Conservation (phyloP, 2,329 filamentous ascomycete species). For the Talaromyces sp. region DNA sequence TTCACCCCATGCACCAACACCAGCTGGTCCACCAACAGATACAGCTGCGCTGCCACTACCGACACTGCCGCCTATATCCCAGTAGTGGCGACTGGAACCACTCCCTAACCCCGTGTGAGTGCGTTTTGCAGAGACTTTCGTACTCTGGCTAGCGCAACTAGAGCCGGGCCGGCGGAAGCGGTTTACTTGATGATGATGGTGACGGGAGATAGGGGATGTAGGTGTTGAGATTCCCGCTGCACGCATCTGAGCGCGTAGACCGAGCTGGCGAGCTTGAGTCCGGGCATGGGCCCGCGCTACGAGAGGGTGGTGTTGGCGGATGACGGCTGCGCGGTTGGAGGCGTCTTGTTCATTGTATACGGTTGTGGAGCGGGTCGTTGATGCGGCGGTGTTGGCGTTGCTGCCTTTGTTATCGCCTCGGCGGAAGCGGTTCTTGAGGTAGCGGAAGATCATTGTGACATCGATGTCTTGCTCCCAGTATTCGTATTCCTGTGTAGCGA, state of each 20-base stretch:
- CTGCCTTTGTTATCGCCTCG: slow-evolving; percentile 48
- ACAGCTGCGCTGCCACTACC: slow-evolving; percentile 71
- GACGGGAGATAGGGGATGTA: slow-evolving; percentile 35
- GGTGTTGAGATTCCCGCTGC: slow-evolving; percentile 20
- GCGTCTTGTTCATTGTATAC: slow-evolving; percentile 53
- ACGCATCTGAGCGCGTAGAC: slow-evolving; percentile 19
- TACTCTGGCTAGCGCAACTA: slow-evolving; percentile 86
- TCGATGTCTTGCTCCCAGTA: slow-evolving; percentile 95
- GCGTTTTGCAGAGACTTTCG: slow-evolving; percentile 65
- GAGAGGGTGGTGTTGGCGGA: slow-evolving; percentile 84
- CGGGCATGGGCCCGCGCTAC: slow-evolving; percentile 56
- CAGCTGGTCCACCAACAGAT: slow-evolving; percentile 60
- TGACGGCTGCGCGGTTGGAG: slow-evolving; percentile 74
- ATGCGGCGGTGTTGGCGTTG: slow-evolving; percentile 36
- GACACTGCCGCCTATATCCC: slow-evolving; percentile 81
- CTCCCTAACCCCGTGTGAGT: slow-evolving; percentile 52
- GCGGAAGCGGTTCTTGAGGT: slow-evolving; percentile 71
- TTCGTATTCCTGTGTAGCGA: slow-evolving; percentile 55
- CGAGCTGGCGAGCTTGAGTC: slow-evolving; percentile 48
- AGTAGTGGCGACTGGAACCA: slow-evolving; percentile 78
- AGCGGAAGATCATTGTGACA: slow-evolving; percentile 86
- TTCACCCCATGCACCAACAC: slow-evolving; percentile 77
- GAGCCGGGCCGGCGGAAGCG: slow-evolving; percentile 51
- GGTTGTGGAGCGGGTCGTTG: slow-evolving; percentile 25
- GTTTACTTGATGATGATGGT: slow-evolving; percentile 24